Percentiles rank a stretch among this genome's conserved stretches.
These are phyloP conservation scores for Pinus tabuliformis DNA, from an alignment of 75 land plant genomes.

Conservation along the genomic window DNA sequence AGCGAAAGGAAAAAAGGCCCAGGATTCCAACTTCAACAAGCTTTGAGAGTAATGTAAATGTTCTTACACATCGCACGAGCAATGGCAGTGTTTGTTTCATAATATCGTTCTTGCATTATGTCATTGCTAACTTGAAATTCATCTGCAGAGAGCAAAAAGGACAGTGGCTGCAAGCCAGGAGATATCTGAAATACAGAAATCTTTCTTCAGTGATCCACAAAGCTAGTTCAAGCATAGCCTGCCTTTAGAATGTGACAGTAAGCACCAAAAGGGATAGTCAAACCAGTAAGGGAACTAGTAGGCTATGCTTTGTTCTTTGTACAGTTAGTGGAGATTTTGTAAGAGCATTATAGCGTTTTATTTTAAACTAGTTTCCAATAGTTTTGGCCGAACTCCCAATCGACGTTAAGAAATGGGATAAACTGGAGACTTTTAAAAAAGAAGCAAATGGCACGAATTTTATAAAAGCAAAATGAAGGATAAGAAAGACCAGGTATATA, in stretches of 20 bases:
- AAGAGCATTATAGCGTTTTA: neutral
- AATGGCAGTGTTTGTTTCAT: slow-evolving; percentile 20
- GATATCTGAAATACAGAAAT: slow-evolving; percentile 64
- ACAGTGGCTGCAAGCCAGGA: slow-evolving; percentile 70
- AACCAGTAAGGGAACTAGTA: slow-evolving; percentile 2
- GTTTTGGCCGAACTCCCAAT: too few species aligned
- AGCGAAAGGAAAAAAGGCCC: neutral
- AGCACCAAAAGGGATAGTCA: neutral
- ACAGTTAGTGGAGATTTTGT: slow-evolving; percentile 9
- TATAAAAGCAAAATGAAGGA: too few species aligned
- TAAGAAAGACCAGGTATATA: too few species aligned
- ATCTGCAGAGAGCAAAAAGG: slow-evolving; percentile 77
- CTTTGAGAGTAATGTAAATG: neutral
- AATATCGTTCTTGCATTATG: slow-evolving; percentile 4
- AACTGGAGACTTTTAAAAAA: too few species aligned
- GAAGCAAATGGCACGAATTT: too few species aligned
- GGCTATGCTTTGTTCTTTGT: neutral
- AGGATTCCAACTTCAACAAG: slow-evolving; percentile 3
- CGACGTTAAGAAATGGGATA: too few species aligned
- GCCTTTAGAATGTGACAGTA: slow-evolving; percentile 67
- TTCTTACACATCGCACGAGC: slow-evolving; percentile 1
- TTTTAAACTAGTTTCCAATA: neutral
- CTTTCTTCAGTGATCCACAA: slow-evolving; percentile 77
- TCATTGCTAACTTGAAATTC: neutral
- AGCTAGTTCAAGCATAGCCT: slow-evolving; percentile 75